Evolutionary conservation across 1,139 yeast species (phyloP).

Genomic region (Blastobotrys raffinosifermentans): DNA sequence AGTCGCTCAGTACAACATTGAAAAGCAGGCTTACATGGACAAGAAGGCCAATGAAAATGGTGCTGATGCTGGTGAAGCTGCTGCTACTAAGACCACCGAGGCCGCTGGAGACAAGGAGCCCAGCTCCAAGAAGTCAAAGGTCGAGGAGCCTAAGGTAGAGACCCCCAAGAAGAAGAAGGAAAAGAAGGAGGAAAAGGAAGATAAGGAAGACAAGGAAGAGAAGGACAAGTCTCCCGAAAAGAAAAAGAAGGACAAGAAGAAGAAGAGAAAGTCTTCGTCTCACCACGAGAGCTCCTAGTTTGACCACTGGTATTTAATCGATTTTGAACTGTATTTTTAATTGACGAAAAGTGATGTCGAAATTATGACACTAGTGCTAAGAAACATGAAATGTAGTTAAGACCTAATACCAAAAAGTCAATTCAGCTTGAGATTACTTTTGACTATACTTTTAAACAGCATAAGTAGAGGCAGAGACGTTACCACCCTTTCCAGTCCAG

Average conservation of each 20-base stretch:
- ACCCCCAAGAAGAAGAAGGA: conserved; percentile 13
- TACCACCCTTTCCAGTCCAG: conserved; percentile 99
- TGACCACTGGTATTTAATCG: neutral
- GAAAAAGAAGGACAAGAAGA: conserved; percentile 22
- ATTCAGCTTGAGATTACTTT: no score
- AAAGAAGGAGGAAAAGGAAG: conserved; percentile 8
- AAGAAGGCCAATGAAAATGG: conserved; percentile 37
- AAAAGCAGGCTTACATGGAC: conserved; percentile 57
- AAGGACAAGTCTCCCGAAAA: conserved; percentile 4
- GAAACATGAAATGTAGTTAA: no score
- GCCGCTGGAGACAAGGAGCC: conserved; percentile 4
- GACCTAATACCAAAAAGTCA: no score
- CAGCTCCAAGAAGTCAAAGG: conserved; percentile 2
- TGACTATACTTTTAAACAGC: conserved; percentile 53
- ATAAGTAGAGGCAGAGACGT: conserved; percentile 91
- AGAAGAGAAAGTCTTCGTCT: conserved; percentile 19
- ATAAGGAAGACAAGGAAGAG: conserved; percentile 4
- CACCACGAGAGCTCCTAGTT: neutral
- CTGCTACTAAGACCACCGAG: conserved; percentile 5
- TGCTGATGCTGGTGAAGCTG: conserved; percentile 20
- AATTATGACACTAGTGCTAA: no score
- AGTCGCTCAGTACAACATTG: conserved; percentile 55
- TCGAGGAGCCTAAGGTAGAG: conserved; percentile 6
- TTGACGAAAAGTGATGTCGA: no score
- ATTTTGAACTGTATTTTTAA: neutral